Base-by-base conservation (phyloP, 2,329 filamentous ascomycete genomes). In the Penicillium sp. region DNA sequence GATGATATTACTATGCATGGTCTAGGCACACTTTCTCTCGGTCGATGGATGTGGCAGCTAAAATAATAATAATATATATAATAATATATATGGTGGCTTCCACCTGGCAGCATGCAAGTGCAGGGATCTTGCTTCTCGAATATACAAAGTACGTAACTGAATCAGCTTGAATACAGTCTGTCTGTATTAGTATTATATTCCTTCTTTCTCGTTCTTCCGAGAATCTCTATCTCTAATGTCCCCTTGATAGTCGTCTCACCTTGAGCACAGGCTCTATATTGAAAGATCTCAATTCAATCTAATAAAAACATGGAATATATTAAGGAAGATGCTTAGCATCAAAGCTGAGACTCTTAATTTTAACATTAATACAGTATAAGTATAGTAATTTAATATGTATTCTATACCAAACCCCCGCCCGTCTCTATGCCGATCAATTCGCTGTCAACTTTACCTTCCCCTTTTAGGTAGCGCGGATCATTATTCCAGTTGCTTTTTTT, bases 41-140 rank as follows among this genome's bases (percentile, higher is more conserved):
- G 51, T 48, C 33, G 42, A 41, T 49, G 25, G 33, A 47, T 55
- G 19, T 41, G 21, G 41, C 49, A 37, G 50, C n/a, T 51, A 25
- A 13, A 8, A 45, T 43, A n/a, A 35, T 48, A 35, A 23, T 35
- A 21, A 21, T 27, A 38, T 38, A 58, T 40, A 25, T 25, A 25
- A 25, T 25, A 25, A 31, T 31, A 31, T 27, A 33, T 38, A 58
- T 40, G 13, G 15, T 35, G 31, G 35, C 25, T 35, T 45, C 27
- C 19, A 25, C 58, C 55, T 56, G 42, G 49, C 40, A 58, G 10
- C n/a, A 29, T 33, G 37, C 29, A 52, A 12, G 17, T 40, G 23
- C 42, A 61, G 48, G 51, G 56, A 43, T 48, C 19, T 56, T 29
- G 38, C 31, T 52, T 52, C 48, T 49, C 45, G 43, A 46, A 33